A percentile compares a stretch with the other conserved stretches of the same genome.
These are phyloP conservation scores for Schwanniomyces vanrijiae DNA, from an alignment of 805 yeast genomes.

Conservation along the genomic window DNA sequence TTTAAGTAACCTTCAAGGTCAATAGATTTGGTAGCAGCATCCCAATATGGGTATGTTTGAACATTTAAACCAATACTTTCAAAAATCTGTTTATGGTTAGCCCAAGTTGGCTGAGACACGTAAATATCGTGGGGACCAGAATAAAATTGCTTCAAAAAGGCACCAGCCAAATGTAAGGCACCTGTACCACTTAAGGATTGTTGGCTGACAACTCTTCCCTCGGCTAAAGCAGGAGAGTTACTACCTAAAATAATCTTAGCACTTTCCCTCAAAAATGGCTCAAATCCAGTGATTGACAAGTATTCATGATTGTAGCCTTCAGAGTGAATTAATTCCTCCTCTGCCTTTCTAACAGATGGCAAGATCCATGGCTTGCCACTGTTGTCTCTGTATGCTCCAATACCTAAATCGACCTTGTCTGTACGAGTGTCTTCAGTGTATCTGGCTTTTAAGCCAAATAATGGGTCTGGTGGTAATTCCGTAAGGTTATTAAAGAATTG, in stretches of 20 bases:
- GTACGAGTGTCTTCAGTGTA: conserved; percentile 55
- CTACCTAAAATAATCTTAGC: conserved; percentile 72
- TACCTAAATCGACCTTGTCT: conserved; percentile 80
- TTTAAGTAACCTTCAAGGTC: conserved; percentile 67
- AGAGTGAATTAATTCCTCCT: conserved; percentile 56
- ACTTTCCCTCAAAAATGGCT: conserved; percentile 66
- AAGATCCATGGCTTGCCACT: conserved; percentile 70
- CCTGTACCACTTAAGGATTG: conserved; percentile 89
- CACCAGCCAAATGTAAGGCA: conserved; percentile 87
- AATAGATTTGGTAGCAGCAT: conserved; percentile 64
- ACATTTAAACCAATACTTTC: conserved; percentile 65
- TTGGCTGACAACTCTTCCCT: conserved; percentile 55
- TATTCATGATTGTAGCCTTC: conserved; percentile 81
- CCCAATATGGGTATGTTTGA: conserved; percentile 83
- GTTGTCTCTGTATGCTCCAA: conserved; percentile 77
- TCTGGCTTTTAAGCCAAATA: conserved; percentile 78
- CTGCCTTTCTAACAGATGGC: conserved; percentile 71
- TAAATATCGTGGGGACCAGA: conserved; percentile 52
- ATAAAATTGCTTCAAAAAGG: conserved; percentile 56
- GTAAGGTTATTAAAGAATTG: conserved; percentile 49
- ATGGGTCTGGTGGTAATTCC: conserved; percentile 80
- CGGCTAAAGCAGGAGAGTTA: conserved; percentile 51
- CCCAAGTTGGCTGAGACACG: conserved; percentile 95
- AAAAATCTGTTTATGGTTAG: conserved; percentile 88
- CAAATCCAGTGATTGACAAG: conserved; percentile 76